Conservation (phyloP, 345 rosid genomes). For the Salix caprea region DNA sequence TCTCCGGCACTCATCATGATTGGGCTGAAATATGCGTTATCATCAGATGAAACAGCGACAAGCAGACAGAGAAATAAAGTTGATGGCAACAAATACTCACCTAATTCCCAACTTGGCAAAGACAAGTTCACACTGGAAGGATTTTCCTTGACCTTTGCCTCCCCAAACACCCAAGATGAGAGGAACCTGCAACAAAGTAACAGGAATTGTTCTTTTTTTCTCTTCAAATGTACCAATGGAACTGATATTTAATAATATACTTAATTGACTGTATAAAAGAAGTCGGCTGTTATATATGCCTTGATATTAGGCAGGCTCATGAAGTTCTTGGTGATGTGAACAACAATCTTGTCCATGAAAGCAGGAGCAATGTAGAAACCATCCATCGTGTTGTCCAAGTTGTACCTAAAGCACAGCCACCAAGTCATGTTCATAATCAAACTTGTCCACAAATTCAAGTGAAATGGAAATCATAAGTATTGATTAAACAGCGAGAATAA, state of each 20-base stretch:
- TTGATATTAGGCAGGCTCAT: slow-evolving; percentile 86
- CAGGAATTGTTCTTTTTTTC: not conserved
- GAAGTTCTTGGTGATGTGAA: slow-evolving; percentile 96
- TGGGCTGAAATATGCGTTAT: slow-evolving; percentile 47
- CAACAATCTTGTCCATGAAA: slow-evolving; percentile 97
- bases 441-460: not conserved
- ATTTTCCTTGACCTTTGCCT: slow-evolving; percentile 99
- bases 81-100: slow-evolving; percentile 38
- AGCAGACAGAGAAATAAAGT: not conserved
- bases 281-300: slow-evolving; percentile 27
- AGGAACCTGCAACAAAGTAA: slow-evolving; percentile 53
- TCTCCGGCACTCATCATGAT: slow-evolving; percentile 99
- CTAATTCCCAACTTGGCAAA: slow-evolving; percentile 98
- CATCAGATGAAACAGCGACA: not conserved
- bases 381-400: slow-evolving; percentile 76
- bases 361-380: slow-evolving; percentile 93
- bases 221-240: not conserved
- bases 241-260: not conserved
- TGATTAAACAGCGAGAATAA: not conserved
- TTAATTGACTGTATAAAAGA: not conserved
- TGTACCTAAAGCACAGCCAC: slow-evolving; percentile 39
- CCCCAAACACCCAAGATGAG: slow-evolving; percentile 98
- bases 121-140: slow-evolving; percentile 97
- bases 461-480: not conserved
- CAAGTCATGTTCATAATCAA: not conserved